Base-by-base conservation (phyloP, 129 eudicot species). In the Dittrichia graveolens region DNA sequence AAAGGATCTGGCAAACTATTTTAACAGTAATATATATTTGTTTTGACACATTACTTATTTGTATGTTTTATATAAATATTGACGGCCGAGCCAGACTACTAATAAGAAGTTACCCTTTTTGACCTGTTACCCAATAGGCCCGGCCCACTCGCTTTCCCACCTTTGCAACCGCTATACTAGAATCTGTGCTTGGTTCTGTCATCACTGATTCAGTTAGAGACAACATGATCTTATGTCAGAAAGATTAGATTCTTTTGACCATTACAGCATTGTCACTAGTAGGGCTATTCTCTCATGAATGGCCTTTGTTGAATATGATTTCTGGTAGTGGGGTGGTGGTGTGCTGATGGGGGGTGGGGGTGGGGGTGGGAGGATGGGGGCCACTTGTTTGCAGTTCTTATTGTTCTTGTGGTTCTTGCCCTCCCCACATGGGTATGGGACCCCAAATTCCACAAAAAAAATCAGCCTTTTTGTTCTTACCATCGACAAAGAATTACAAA, bases 341-440 rank as follows among this genome's bases (percentile, higher is more conserved):
- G n/a, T n/a, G n/a, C n/a, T n/a, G n/a, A n/a, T n/a, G n/a, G n/a
- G n/a, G n/a, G n/a, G n/a, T n/a, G n/a, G n/a, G n/a, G n/a, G n/a
- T n/a, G n/a, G n/a, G n/a, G n/a, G 31, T 44, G 41, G 13, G 49
- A 8, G 71, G 52, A 41, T 41, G 56, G 60, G 42, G 47, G 48
- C 35, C 41, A 52, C 47, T 14, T 50, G 16, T 14, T 61, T 61
- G 72, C 38, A 41, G 11, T 41, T 19, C 37, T 44, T 61, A 31
- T 48, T 48, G 76, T 50, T 24, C 18, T 47, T 69, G 71, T 68
- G 74, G 56, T 65, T 60, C 52, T 76, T 59, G 57, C 71, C 76
- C 71, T 40, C 54, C 46, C 24, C 72, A 78, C 72, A 61, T 78
- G 82, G 66, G 76, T 3, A 61, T 38, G 82, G 77, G 82, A 44